Evolutionary conservation across 1,284 basidiomycete genomes (phyloP).

Genomic region (Porodaedalea pini): DNA sequence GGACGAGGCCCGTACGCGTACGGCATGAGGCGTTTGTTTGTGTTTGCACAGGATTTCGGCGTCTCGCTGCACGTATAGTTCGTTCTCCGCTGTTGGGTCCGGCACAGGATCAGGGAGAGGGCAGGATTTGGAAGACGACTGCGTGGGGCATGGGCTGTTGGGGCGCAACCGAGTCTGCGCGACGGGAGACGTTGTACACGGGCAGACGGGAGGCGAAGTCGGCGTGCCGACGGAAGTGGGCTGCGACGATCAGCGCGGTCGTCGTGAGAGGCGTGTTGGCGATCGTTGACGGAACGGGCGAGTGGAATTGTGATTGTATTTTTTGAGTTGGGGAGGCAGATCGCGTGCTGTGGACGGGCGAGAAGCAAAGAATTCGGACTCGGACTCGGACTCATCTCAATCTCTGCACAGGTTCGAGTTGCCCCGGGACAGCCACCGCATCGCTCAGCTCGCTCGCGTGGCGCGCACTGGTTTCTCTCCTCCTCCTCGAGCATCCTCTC

Average conservation of each 20-base stretch:
- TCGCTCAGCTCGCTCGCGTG: background rate
- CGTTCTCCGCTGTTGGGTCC: background rate
- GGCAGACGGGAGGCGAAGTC: background rate
- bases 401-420: background rate
- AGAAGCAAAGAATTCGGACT: background rate
- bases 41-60: background rate
- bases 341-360: background rate
- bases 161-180: too few relatives aligned
- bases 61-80: background rate
- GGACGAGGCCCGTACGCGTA: background rate
- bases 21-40: background rate
- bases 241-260: constrained; percentile 2
- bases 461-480: background rate
- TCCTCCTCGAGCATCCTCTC: too few relatives aligned
- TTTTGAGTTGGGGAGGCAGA: background rate
- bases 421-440: constrained; percentile 5
- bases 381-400: background rate
- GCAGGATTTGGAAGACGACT: background rate
- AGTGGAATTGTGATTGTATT: background rate
- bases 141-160: too few relatives aligned
- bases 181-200: background rate
- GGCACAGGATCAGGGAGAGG: background rate
- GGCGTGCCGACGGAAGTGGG: background rate
- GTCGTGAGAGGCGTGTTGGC: background rate
- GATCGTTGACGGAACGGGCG: constrained; percentile 1